Evolutionary conservation across 2,329 filamentous ascomycete genomes (phyloP), one percentile per base, ranked within the genome.

Genomic region (Lecanicillium sp.): DNA sequence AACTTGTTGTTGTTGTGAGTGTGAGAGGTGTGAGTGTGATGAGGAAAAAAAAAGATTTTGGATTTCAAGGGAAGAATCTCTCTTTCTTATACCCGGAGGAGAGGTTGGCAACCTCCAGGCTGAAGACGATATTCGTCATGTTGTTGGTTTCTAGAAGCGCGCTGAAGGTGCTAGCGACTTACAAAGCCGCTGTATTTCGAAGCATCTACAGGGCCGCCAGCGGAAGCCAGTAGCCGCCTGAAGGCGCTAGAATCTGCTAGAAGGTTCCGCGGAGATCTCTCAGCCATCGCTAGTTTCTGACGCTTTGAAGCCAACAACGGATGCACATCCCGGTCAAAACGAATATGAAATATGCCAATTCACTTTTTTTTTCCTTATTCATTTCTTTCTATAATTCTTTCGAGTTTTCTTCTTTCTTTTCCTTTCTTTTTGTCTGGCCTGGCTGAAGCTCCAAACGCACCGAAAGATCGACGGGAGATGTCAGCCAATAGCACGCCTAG

Each of bases 21-120:
- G 49, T 58, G 57, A 62, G 55, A 60, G 64, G 60, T 40, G 47
- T 27, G 33, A 49, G 44, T 37, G 10, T 12, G 23, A 10, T 50
- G 27, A 44, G 23, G 17, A 54, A 50, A 43, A 58, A 46, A 54
- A 30, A 29, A 55, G 39, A 27, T n/a, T n/a, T n/a, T 35, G 7
- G 35, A 49, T 48, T 46, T 43, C 2, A 27, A 35, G 43, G 49
- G 52, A 52, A 10, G 24, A 36, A 50, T 48, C 23, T 44, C 24
- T 32, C 44, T 54, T 49, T 55, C 67, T 65, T 67, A 67, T 67
- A 66, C 54, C 45, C 48, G 27, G 9, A 15, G 41, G 40, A 17
- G 50, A 43, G 46, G 24, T 29, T 37, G 37, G 41, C 27, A 41
- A 21, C 3, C 24, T 27, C 30, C 33, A 46, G 38, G 24, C 53